phyloP scores from a whole-genome alignment of 1,139 yeast genomes.

The Scheffersomyces quercinus region DNA sequence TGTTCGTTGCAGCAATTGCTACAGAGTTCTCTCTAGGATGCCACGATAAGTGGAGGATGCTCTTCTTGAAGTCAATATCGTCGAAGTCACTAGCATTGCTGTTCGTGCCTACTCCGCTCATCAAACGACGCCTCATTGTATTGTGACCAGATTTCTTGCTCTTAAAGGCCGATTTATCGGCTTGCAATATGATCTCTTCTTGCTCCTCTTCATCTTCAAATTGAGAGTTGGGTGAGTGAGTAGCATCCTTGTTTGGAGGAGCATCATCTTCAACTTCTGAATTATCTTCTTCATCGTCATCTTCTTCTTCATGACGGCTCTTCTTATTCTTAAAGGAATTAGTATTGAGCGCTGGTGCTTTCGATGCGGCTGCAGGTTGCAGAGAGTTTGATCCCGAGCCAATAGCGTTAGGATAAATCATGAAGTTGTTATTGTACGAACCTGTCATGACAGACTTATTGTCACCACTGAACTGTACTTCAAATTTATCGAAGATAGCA shows the following conservation, averaged over 20 bases:
- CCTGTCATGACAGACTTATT: conserved; percentile 94
- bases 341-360: conserved; percentile 18
- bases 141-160: conserved; percentile 56
- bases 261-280: conserved; percentile 44
- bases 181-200: conserved; percentile 82
- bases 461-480: conserved; percentile 93
- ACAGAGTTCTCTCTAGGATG: conserved; percentile 96
- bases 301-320: conserved; percentile 12
- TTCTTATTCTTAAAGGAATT: conserved; percentile 11
- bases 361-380: conserved; percentile 9
- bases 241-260: conserved; percentile 26
- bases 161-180: conserved; percentile 97
- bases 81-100: conserved; percentile 59
- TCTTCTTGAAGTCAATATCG: conserved; percentile 90
- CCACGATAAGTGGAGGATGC: conserved; percentile 96
- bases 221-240: conserved; percentile 38
- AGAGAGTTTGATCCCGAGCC: conserved; percentile 18
- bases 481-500: conserved; percentile 97
- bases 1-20: conserved; percentile 98
- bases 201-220: conserved; percentile 58
- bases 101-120: conserved; percentile 42
- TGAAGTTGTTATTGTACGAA: conserved; percentile 92
- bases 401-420: conserved; percentile 88
- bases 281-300: conserved; percentile 39
- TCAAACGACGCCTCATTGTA: conserved; percentile 45